Evolutionary conservation across 192 early-diverging fungal species (phyloP), one percentile per base, ranked within the genome.

Genomic region (Coemansia sp.): DNA sequence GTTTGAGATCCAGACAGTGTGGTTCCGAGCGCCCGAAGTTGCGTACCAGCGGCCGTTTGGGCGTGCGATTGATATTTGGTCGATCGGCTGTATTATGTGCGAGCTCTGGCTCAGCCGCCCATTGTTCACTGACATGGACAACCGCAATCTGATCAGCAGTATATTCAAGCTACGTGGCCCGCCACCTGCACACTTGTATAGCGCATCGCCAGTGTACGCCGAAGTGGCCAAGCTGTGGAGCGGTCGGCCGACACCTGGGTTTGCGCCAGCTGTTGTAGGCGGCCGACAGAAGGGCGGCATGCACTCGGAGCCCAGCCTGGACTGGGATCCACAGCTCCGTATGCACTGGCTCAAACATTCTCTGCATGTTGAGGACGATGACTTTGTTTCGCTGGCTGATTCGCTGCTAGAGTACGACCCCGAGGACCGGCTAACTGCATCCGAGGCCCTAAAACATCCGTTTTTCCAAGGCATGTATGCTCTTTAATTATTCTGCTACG

Each of bases 11-110:
- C 93, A 96, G 60, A 99, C 97, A 3, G 77, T 97, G 15, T 99
- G 97, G 97, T 99, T 98, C 70, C 84, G 97, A 14, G 89, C 94
- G 12, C 93, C 94, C 0, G 95, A 98, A 64, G 81, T 99, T 5
- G 83, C 85, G 2, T 99, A 99, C 75, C 88, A 89, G 15, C 85
- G 85, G 25, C 77, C 77, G 17, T 80, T 80, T 60, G 77, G 77
- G 32, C 66, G 72, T 8, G 91, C 85, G 43, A 89, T 97, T 35
- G 97, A 99, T 71, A 89, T 99, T 60, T 99, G 97, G 97, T 91
- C 93, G 62, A 50, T 75, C 24, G 86, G 87, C 57, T 93, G 92
- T 60, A 83, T 93, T 41, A 85, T 93, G 86, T 70, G 92, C 35
- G 92, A 93, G 62, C 83, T 93, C 7, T 93, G 90, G 75, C 85